Evolutionary conservation across 148 eudicot species (phyloP), one percentile per base, ranked within the genome.

Genomic region (Rhododendron kiyosumense): DNA sequence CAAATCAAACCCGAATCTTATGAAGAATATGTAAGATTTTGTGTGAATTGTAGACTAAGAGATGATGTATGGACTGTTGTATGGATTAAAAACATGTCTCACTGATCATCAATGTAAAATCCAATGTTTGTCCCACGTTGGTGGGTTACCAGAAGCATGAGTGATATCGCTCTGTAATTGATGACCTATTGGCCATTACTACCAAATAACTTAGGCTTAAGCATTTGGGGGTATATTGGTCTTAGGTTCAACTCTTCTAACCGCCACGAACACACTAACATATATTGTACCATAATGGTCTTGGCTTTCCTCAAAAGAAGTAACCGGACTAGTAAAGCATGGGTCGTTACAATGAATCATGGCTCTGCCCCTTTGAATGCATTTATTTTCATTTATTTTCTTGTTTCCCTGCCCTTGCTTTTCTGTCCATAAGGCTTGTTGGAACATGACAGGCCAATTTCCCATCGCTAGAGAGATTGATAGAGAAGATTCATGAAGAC

Each of bases 401-500:
- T 61, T 71, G n/a, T 84, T 69, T 7, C 69, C 24, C 49, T 22
- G 12, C 4, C 10, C 83, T 9, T 0, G 20, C 57, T 63, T 63
- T 45, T 77, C 61, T 26, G 77, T 83, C 4, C 28, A 0, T 30
- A 9, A 0, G 8, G 46, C 14, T 48, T 24, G 4, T 84, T 85
- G 83, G 20, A 52, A 75, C 85, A 24, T 84, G 48, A 52, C 91
- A 96, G 99, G 91, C 92, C 52, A 94, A 94, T 87, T 96, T 96
- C 81, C 83, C 93, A 13, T 85, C 99, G 20, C 89, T 96, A 7
- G 95, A 94, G 28, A 86, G 92, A 88, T 91, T 96, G 85, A 59
- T 94, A 74, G 94, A 90, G 71, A 94, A 87, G 90, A 96, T 94
- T 84, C 94, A 92, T 14, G 93, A 96, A 82, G 99, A 96, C 67